phyloP scores from a whole-genome alignment of 768 basidiomycete genomes.

The Leccinum subgranulosum region DNA sequence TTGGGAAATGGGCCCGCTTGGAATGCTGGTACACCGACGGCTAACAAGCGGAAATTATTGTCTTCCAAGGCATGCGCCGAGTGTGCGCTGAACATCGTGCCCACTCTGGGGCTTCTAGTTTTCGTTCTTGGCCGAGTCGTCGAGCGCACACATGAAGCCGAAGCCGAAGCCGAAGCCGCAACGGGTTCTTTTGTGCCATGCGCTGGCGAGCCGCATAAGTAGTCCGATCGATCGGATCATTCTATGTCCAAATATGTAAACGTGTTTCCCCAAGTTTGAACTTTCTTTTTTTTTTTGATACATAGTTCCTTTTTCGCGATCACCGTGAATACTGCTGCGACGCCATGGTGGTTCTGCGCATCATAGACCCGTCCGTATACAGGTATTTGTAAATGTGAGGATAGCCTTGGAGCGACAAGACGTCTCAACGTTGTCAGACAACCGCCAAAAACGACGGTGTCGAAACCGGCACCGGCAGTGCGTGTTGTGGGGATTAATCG shows the following conservation, averaged over 20 bases:
- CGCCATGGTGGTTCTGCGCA: not conserved
- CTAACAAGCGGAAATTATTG: constrained; percentile 3
- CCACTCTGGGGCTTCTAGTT: not conserved
- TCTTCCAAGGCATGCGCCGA: not conserved
- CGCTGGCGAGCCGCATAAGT: not conserved
- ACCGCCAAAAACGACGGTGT: not conserved
- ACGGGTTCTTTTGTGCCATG: not conserved
- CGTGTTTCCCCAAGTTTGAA: not conserved
- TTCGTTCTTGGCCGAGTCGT: not conserved
- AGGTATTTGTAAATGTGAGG: not conserved
- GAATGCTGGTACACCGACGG: not conserved
- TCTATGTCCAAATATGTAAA: not conserved
- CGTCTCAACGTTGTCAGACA: not conserved
- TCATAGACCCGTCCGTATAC: not conserved
- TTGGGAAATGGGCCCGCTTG: not conserved
- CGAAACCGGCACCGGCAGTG: not conserved
- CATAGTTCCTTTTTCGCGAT: not conserved
- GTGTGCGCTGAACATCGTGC: not conserved
- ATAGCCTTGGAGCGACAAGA: not conserved
- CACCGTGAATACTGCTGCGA: not conserved
- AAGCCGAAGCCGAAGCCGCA: constrained; percentile 4
- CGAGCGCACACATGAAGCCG: not conserved
- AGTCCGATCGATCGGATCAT: constrained; percentile 7
- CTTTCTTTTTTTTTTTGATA: not conserved
- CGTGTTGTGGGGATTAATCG: not conserved